A percentile compares a stretch with the other conserved stretches of the same genome.
These are phyloP conservation scores for Stachybotrys chartarum DNA, from an alignment of 2,329 filamentous ascomycete species.

Conservation along the genomic window DNA sequence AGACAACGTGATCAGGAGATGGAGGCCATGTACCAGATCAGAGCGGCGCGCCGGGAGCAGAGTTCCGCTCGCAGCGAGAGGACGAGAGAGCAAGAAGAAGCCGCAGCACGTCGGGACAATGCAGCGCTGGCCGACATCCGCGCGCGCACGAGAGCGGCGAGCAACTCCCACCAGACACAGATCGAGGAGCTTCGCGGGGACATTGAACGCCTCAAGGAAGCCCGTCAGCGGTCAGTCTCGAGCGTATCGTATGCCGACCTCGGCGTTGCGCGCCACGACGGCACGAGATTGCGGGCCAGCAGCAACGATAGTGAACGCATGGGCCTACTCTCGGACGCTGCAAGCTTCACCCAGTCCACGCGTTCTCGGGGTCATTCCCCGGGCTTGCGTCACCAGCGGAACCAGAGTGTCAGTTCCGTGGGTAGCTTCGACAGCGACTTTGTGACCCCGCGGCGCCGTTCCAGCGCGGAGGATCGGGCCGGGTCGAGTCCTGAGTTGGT, in stretches of 20 bases:
- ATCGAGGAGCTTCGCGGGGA: conserved; percentile 53
- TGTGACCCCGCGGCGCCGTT: not conserved
- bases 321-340: conserved; percentile 65
- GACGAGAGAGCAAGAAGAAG: conserved; percentile 62
- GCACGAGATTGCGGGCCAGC: conserved; percentile 65
- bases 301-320: conserved; percentile 66
- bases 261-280: conserved; percentile 70
- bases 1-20: conserved; percentile 78
- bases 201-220: conserved; percentile 48
- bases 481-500: conserved; percentile 46
- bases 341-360: conserved; percentile 45
- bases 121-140: conserved; percentile 61
- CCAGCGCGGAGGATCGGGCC: conserved; percentile 25
- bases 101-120: conserved; percentile 63
- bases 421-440: conserved; percentile 43
- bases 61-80: conserved; percentile 70
- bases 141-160: conserved; percentile 42
- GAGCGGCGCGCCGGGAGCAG: conserved; percentile 67
- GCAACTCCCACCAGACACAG: conserved; percentile 42
- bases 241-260: conserved; percentile 72
- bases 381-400: conserved; percentile 34
- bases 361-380: conserved; percentile 24
- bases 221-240: conserved; percentile 61
- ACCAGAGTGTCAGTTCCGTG: conserved; percentile 45
- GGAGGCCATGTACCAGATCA: conserved; percentile 87